A percentile compares a stretch with the other conserved stretches of the same genome.
Evolutionary conservation across 2,329 filamentous ascomycete genomes (phyloP).

Genomic region (Ilyonectria sp.): DNA sequence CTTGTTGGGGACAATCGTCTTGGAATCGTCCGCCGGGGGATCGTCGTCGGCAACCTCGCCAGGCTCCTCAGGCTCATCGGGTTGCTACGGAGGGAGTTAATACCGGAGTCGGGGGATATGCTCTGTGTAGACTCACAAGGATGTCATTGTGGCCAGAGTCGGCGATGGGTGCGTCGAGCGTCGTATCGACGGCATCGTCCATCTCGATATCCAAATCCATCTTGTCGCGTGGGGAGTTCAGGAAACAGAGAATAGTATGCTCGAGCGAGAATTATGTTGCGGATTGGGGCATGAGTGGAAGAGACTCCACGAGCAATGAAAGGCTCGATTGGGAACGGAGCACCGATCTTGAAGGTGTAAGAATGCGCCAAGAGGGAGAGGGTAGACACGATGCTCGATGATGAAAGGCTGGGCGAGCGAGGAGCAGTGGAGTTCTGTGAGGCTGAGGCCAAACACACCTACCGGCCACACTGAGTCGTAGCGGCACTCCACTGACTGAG

Average conservation of each 20-base stretch:
- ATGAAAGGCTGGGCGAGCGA: conserved; percentile 15
- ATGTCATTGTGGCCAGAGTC: conserved; percentile 55
- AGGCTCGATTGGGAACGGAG: neutral
- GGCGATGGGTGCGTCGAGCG: conserved; percentile 45
- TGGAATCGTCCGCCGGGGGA: conserved; percentile 45
- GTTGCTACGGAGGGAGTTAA: conserved; percentile 49
- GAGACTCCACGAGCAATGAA: neutral
- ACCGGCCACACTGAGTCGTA: no score
- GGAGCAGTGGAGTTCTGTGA: conserved; percentile 11
- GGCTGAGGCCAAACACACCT: conserved; percentile 12
- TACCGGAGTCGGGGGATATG: conserved; percentile 13
- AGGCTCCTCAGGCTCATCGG: conserved; percentile 56
- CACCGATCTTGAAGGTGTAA: neutral
- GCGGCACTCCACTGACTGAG: neutral
- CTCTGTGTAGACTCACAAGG: conserved; percentile 49
- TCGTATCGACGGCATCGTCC: conserved; percentile 70
- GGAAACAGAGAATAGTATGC: neutral
- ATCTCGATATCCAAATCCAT: conserved; percentile 83
- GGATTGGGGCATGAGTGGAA: neutral
- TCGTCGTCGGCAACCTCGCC: conserved; percentile 57
- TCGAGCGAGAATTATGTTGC: neutral
- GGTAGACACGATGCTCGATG: conserved; percentile 4
- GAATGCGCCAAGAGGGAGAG: neutral
- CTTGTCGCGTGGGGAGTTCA: conserved; percentile 42
- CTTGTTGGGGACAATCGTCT: conserved; percentile 65